Evolutionary conservation across 1,284 basidiomycete species (phyloP), one percentile per base, ranked within the genome.

Genomic region (Rhodotorula sp.): DNA sequence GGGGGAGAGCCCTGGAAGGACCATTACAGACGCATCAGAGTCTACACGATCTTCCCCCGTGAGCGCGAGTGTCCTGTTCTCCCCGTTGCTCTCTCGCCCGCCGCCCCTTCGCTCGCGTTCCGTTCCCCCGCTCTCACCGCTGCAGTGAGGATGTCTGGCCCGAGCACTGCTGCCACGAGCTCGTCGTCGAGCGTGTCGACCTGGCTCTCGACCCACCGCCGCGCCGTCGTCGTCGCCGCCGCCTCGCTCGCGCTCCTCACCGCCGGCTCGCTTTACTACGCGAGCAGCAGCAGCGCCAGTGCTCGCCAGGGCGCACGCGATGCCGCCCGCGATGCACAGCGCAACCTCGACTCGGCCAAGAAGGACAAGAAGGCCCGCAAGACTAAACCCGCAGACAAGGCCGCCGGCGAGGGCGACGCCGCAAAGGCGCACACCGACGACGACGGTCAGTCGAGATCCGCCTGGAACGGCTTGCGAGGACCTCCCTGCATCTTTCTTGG

Each of bases 131-230:
- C 27, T 39, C 39, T 15, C 15, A 39, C 39, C 39, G 39, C 55
- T 44, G 41, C 10, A n/a, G n/a, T n/a, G 41, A 59, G 19, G 19
- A 32, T 32, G 41, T 46, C 58, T 32, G 44, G 36, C 15, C n/a
- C 22, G 13, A 63, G 48, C 61, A 37, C 59, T 4, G 34, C 44
- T 7, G 12, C 56, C 8, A 13, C 64, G 12, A 22, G 51, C 21
- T n/a, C 41, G 19, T 39, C 68, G 12, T 34, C 64, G 29, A 51
- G 34, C 27, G 9, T 69, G 10, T 67, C 69, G 21, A 34, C 50
- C 41, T 74, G 66, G 56, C 36, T 72, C 57, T 22, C 64, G 17
- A 32, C 57, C 6, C 70, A 74, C 60, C 70, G 70, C n/a, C 64
- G 58, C 6, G 70, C 70, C n/a, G 44, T 74, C 62, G 21, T 71